Conservation (phyloP, 2,329 filamentous ascomycete genomes). For the Colletotrichum melonis region DNA sequence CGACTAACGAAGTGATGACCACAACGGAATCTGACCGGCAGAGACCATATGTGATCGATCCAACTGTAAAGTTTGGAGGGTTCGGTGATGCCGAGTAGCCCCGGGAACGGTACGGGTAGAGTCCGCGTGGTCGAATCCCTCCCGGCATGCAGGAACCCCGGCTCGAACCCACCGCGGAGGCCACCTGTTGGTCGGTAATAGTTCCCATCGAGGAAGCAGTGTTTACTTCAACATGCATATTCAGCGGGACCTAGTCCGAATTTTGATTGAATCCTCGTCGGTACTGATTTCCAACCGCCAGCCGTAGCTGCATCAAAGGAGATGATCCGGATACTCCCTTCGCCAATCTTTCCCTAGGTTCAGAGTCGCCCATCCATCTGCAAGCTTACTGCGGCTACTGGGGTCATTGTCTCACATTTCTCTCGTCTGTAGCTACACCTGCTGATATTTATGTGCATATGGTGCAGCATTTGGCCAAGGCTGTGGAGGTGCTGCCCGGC, state of each 20-base stretch:
- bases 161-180: slow-evolving; percentile 7
- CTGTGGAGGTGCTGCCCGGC: not conserved
- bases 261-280: not conserved
- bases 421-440: not conserved
- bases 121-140: too few relatives aligned
- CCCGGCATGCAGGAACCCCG: not conserved
- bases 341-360: not conserved
- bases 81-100: too few relatives aligned
- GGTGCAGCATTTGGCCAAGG: not conserved
- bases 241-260: not conserved
- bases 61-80: too few relatives aligned
- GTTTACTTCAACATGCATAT: not conserved
- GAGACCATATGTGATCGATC: too few relatives aligned
- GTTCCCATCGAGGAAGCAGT: not conserved
- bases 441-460: not conserved
- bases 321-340: not conserved
- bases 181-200: not conserved
- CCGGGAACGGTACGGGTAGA: too few relatives aligned
- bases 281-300: not conserved
- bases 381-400: not conserved
- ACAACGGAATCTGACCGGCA: too few relatives aligned
- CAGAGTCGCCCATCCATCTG: not conserved
- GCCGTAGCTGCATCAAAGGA: not conserved
- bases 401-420: not conserved
- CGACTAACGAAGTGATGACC: too few relatives aligned